A percentile compares a stretch with the other conserved stretches of the same genome.
Evolutionary conservation across 106 monocot species (phyloP).

Genomic region (Allium cepa): DNA sequence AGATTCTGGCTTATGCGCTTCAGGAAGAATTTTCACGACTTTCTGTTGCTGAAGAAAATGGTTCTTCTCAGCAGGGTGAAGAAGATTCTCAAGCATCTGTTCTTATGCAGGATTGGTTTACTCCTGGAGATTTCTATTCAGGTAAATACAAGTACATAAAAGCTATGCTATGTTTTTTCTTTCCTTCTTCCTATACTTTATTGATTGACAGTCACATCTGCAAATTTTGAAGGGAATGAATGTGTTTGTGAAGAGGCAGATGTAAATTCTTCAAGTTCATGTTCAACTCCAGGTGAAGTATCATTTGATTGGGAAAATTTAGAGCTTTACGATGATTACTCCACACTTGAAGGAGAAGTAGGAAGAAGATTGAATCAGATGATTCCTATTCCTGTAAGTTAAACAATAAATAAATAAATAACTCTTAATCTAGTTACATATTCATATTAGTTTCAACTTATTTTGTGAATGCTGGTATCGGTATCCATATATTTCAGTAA

Average conservation of each 20-base stretch:
- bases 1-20: constrained; percentile 44
- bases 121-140: constrained; percentile 41
- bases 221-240: constrained; percentile 31
- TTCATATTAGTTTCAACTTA: neutral
- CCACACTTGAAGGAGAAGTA: constrained; percentile 73
- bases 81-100: constrained; percentile 44
- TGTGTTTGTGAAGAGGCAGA: constrained; percentile 31
- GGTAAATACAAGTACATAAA: constrained; percentile 24
- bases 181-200: constrained; percentile 1
- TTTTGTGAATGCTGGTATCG: neutral
- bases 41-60: constrained; percentile 56
- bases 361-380: constrained; percentile 75
- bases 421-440: neutral
- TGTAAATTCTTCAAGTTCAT: constrained; percentile 53
- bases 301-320: constrained; percentile 31
- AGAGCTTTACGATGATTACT: constrained; percentile 57
- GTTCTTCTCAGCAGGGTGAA: constrained; percentile 39
- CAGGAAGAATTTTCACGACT: constrained; percentile 64
- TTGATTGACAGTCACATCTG: neutral
- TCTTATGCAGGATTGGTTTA: constrained; percentile 68
- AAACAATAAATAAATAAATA: neutral
- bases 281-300: constrained; percentile 58
- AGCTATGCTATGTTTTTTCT: neutral
- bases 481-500: no score
- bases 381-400: constrained; percentile 81